phyloP scores from a whole-genome alignment of 2,329 filamentous ascomycete genomes.

The Aspergillus thermomutatus region DNA sequence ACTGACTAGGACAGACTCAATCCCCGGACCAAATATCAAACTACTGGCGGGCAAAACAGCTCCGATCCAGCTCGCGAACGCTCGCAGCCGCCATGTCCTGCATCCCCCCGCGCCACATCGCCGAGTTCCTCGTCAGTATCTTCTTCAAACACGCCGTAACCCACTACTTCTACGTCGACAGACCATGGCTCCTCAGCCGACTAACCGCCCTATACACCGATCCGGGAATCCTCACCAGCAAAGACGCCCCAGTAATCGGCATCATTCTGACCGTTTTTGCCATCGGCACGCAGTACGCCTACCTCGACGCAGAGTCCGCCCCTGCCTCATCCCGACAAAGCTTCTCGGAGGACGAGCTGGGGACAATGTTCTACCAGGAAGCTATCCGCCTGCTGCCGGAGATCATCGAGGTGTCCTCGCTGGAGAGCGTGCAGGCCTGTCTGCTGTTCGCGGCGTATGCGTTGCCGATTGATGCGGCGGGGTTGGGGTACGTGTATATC shows the following conservation, averaged over 20 bases:
- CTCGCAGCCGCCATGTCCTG: conserved; percentile 37
- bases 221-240: conserved; percentile 32
- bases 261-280: conserved; percentile 49
- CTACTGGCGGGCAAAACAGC: conserved; percentile 47
- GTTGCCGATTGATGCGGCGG: conserved; percentile 50
- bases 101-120: conserved; percentile 47
- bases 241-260: conserved; percentile 44
- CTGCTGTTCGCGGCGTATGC: conserved; percentile 52
- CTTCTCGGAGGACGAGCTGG: conserved; percentile 47
- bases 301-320: conserved; percentile 38
- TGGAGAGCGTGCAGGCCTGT: conserved; percentile 54
- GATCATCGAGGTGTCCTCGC: conserved; percentile 49
- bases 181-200: conserved; percentile 42
- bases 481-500: conserved; percentile 51
- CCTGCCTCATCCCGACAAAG: background rate
- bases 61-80: conserved; percentile 40
- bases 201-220: conserved; percentile 44
- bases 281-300: conserved; percentile 52
- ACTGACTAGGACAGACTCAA: conserved; percentile 20
- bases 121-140: conserved; percentile 46
- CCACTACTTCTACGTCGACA: conserved; percentile 50
- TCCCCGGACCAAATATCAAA: conserved; percentile 23
- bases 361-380: conserved; percentile 50
- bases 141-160: conserved; percentile 51
- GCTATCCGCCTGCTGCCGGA: conserved; percentile 50